Base-by-base conservation (phyloP, 306 rosid species). In the Amphicarpaea edgeworthii region DNA sequence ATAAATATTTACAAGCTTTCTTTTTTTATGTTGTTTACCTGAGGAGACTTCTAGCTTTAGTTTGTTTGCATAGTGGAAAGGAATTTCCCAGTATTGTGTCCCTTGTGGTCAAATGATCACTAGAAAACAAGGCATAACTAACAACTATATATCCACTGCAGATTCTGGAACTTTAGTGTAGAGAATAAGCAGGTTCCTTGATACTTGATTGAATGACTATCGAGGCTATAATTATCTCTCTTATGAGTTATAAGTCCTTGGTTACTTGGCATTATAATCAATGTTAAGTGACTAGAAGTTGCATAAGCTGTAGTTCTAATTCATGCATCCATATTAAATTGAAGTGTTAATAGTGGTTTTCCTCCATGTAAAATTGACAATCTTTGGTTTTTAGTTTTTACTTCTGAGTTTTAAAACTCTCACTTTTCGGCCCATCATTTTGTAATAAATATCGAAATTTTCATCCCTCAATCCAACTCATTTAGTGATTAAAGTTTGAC, bases 111-210 rank as follows among this genome's bases (percentile, higher is more conserved):
- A 50, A 65, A 24, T 64, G 41, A 49, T 51, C 65, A 37, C 55
- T 19, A 38, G 14, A 51, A 51, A 50, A 23, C 17, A n/a, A 64
- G 42, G 73, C 28, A 65, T 1, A 9, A 51, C 59, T 72, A 57
- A 15, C 66, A 10, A 42, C 7, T 14, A 34, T 30, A 4, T 46
- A 26, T 55, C 49, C 23, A 47, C 24, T 45, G 5, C 3, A 73
- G 28, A 2, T 20, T 34, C 40, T 17, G 49, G 23, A 38, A 46
- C 23, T 12, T 26, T 19, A n/a, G 28, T 11, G 17, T 57, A 12
- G 30, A 72, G 68, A 72, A 30, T 15, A 57, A 15, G 12, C 57
- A 72, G 12, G 26, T 34, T 57, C 57, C 57, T n/a, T 57, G 16
- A 37, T 58, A 41, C 57, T 24, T 42, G 24, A 37, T 57, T 57